Evolutionary conservation across 2,329 filamentous ascomycete species (phyloP), one percentile per base, ranked within the genome.

Genomic region (Rugonectria rugulosa): DNA sequence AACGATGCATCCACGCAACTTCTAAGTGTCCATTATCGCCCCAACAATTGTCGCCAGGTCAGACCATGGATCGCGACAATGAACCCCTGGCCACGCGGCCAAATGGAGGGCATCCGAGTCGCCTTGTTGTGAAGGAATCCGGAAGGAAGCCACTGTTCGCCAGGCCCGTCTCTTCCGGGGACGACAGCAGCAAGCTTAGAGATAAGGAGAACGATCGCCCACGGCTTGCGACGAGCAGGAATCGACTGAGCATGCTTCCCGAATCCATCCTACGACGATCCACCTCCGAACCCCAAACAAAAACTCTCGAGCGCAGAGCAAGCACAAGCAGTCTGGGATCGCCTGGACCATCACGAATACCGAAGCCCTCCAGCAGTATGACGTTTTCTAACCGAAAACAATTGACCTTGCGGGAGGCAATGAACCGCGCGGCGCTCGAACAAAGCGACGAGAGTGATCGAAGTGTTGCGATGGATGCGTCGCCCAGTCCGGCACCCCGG

Each of bases 401-500:
- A 5, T 70, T 81, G 4, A 75, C 74, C 3, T 62, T 82, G 15
- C 60, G 70, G 14, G 79, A 82, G 37, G 79, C 79, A 6, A 79
- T 75, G 62, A 65, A 50, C 38, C 53, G 70, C 34, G 75, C 72
- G 5, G 68, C 64, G 29, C 63, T 63, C 27, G 73, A 73, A 46
- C 66, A 66, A 6, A 62, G 64, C 26, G 64, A 57, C 42, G 60
- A 62, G 10, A 62, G 61, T 31, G 67, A 68, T 32, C 59, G 65
- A n/a, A 68, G 62, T 23, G 59, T 66, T 14, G 51, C 56, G n/a
- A 60, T 67, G n/a, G 76, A 78, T 56, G 80, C 75, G 15, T 82
- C 80, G 2, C 81, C 81, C 1, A 83, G 81, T 50, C 81, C 81
- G 1, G 81, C 81, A 1, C 81, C 81, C 2, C 72, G 81, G 26